These are phyloP conservation scores for Colletotrichum sp. DNA, from an alignment of 2,329 filamentous ascomycete genomes.

Conservation along the genomic window DNA sequence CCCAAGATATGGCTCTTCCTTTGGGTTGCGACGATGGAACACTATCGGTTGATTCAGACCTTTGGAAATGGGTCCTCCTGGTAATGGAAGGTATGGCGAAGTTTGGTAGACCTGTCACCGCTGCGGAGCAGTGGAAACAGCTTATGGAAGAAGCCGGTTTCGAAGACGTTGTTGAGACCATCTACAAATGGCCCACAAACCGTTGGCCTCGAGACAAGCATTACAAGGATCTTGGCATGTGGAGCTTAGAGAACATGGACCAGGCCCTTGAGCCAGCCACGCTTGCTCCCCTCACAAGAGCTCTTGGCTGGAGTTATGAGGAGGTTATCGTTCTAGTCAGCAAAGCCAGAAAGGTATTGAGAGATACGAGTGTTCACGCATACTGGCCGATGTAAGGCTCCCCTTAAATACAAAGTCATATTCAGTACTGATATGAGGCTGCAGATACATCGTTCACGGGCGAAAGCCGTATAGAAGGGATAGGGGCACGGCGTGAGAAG, in stretches of 20 bases:
- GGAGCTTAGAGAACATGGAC: slow-evolving; percentile 31
- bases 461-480: neutral
- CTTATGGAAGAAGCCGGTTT: slow-evolving; percentile 16
- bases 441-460: slow-evolving; percentile 2
- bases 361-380: slow-evolving; percentile 27
- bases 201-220: slow-evolving; percentile 23
- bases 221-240: slow-evolving; percentile 19
- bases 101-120: slow-evolving; percentile 34
- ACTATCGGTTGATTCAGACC: slow-evolving; percentile 25
- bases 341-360: slow-evolving; percentile 26
- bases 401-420: neutral
- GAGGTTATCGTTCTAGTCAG: slow-evolving; percentile 29
- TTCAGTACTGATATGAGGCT: neutral
- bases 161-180: neutral
- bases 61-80: slow-evolving; percentile 34
- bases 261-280: slow-evolving; percentile 37
- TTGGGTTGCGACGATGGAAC: slow-evolving; percentile 36
- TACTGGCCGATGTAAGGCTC: slow-evolving; percentile 22
- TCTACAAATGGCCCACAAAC: slow-evolving; percentile 20
- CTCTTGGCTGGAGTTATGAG: slow-evolving; percentile 36
- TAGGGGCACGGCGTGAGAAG: neutral
- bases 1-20: slow-evolving; percentile 31
- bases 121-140: slow-evolving; percentile 31
- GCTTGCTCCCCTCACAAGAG: slow-evolving; percentile 40
- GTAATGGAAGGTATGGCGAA: slow-evolving; percentile 31